Percentiles rank a stretch among this genome's conserved stretches.
phyloP scores from a whole-genome alignment of 768 basidiomycete species.

The Boletus huronensis region DNA sequence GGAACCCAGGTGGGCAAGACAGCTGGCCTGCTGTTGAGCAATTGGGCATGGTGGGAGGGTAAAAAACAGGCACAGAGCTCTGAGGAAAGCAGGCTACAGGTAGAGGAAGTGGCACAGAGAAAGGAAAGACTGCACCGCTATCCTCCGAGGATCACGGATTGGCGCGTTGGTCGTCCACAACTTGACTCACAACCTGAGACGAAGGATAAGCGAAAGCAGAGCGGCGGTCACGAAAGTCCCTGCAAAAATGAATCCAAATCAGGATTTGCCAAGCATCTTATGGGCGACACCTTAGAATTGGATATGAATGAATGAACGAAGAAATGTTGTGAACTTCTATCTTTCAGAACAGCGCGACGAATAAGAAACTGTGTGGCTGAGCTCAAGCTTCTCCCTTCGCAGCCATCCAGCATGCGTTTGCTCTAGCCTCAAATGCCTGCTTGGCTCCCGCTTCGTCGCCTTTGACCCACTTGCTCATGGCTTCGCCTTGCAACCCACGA shows the following conservation, averaged over 20 bases:
- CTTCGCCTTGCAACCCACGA: slow-evolving; percentile 47
- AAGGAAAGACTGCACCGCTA: no score
- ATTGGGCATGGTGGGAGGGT: no score
- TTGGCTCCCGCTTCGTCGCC: slow-evolving; percentile 43
- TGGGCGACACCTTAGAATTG: neutral
- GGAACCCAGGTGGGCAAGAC: no score
- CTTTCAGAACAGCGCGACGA: neutral
- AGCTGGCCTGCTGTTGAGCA: no score
- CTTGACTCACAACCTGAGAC: neutral
- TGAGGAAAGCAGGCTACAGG: no score
- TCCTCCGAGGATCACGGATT: no score
- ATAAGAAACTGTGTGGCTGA: neutral
- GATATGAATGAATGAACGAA: neutral
- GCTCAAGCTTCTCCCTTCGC: slow-evolving; percentile 33
- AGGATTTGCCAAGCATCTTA: neutral
- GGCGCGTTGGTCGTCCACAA: neutral
- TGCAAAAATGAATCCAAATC: neutral
- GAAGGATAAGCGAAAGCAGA: neutral
- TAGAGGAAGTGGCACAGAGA: no score
- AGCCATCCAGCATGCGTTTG: slow-evolving; percentile 42
- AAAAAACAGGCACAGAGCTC: no score
- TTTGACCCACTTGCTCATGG: slow-evolving; percentile 43
- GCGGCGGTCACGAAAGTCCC: neutral
- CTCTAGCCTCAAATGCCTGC: slow-evolving; percentile 40
- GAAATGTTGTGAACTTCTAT: neutral